These are phyloP conservation scores for Starmerella bombi DNA, from an alignment of 805 yeast genomes.

Conservation along the genomic window DNA sequence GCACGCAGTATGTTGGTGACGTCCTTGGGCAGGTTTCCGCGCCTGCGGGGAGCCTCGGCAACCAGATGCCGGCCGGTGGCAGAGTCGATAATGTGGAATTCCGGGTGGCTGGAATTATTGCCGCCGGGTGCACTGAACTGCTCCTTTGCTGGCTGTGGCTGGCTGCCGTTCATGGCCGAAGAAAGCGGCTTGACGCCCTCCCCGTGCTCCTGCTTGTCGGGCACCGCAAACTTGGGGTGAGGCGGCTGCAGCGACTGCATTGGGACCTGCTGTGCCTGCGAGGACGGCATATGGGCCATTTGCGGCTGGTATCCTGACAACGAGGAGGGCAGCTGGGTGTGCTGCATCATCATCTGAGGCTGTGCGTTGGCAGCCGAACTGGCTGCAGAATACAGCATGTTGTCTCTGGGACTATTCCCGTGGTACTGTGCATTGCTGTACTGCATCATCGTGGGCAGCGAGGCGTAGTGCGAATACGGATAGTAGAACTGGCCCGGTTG, in stretches of 20 bases:
- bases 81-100: conserved; percentile 16
- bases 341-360: not conserved
- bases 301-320: not conserved
- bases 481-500: conserved; percentile 2
- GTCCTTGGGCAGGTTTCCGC: conserved; percentile 68
- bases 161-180: not conserved
- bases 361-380: not conserved
- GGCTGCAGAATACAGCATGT: not conserved
- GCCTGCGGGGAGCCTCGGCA: conserved; percentile 26
- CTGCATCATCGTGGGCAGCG: not conserved
- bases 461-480: not conserved
- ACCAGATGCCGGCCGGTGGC: conserved; percentile 13
- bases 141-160: too few species aligned
- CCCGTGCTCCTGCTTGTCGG: not conserved
- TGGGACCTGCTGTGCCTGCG: not conserved
- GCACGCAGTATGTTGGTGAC: conserved; percentile 57
- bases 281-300: not conserved
- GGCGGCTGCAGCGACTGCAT: not conserved
- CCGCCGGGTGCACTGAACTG: too few species aligned
- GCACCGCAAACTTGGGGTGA: not conserved
- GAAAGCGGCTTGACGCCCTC: not conserved
- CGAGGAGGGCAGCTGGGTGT: not conserved
- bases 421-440: not conserved
- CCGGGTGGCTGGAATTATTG: conserved; percentile 7
- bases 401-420: too few species aligned